A percentile compares a stretch with the other conserved stretches of the same genome.
Evolutionary conservation across 345 rosid genomes (phyloP).

Genomic region (Angophora floribunda): DNA sequence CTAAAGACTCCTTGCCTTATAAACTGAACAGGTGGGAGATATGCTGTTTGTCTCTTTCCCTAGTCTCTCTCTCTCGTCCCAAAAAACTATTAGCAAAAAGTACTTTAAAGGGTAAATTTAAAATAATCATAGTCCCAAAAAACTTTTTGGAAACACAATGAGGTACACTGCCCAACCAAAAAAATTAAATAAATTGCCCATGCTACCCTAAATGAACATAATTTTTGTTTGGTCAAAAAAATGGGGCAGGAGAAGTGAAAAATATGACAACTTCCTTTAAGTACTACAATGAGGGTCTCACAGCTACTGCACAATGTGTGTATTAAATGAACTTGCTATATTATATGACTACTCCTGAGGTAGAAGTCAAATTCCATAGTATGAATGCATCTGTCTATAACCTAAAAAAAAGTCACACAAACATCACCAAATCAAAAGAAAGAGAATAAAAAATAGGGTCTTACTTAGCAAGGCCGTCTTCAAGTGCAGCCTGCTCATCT

Average conservation of each 20-base stretch:
- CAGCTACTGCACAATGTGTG: neutral
- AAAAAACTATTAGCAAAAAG: neutral
- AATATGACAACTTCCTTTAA: neutral
- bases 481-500: constrained; percentile 47
- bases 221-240: neutral
- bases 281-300: neutral
- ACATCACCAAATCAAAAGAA: neutral
- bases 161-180: neutral
- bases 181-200: neutral
- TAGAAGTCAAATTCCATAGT: neutral
- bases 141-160: neutral
- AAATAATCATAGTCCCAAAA: neutral
- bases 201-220: neutral
- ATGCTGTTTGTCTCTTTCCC: neutral
- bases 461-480: constrained; percentile 34
- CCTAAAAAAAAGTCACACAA: neutral
- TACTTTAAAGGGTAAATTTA: neutral
- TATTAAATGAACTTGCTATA: neutral
- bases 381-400: neutral
- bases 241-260: neutral
- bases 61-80: neutral
- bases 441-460: constrained; percentile 1
- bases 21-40: neutral
- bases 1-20: neutral
- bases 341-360: neutral